Conservation (phyloP, 352 stramenopile species). For the Phytophthora hibernalis region DNA sequence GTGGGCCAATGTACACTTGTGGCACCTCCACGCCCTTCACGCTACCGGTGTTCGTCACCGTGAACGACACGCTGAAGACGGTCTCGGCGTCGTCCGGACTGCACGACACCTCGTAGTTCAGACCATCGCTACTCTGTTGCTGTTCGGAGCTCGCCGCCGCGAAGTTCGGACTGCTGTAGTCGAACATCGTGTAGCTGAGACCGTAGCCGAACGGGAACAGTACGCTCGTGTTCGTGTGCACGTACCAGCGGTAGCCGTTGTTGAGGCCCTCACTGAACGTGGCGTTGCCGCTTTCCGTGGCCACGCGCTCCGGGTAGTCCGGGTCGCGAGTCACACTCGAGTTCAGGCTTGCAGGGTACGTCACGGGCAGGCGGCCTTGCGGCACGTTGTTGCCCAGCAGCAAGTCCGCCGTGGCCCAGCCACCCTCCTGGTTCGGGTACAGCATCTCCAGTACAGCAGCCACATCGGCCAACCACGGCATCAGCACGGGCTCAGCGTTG, state of each 20-base stretch:
- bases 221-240: conserved; percentile 39
- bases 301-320: conserved; percentile 36
- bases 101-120: conserved; percentile 41
- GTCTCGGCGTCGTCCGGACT: conserved; percentile 26
- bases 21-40: conserved; percentile 43
- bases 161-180: conserved; percentile 43
- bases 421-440: conserved; percentile 47
- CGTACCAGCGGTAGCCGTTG: conserved; percentile 45
- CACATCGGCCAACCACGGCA: conserved; percentile 41
- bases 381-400: conserved; percentile 41
- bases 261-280: conserved; percentile 45
- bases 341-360: conserved; percentile 36
- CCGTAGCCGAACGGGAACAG: conserved; percentile 44
- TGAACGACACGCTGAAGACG: conserved; percentile 39
- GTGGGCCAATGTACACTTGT: conserved; percentile 41
- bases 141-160: conserved; percentile 13
- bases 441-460: conserved; percentile 43
- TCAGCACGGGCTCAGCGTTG: conserved; percentile 39
- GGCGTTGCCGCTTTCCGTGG: conserved; percentile 32
- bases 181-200: conserved; percentile 44
- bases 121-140: conserved; percentile 15
- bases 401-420: conserved; percentile 40
- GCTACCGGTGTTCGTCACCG: conserved; percentile 33
- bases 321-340: conserved; percentile 40
- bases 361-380: conserved; percentile 39